A percentile compares a stretch with the other conserved stretches of the same genome.
phyloP scores from a whole-genome alignment of 192 early-diverging fungal species.

The Phycomyces nitens region DNA sequence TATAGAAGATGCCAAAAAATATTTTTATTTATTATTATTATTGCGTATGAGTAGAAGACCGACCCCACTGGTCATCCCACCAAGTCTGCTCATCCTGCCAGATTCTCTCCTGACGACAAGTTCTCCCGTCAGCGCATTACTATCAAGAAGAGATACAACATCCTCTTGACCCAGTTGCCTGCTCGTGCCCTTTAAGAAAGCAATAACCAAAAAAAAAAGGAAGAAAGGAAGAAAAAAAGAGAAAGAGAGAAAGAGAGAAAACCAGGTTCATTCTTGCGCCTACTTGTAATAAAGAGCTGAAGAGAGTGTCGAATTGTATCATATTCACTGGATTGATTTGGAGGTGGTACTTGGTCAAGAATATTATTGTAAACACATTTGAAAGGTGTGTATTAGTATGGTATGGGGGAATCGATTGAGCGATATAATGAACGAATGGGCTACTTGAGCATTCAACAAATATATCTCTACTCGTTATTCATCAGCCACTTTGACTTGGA shows the following conservation, averaged over 20 bases:
- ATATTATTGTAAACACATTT: too few species aligned
- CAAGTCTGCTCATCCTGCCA: constrained; percentile 97
- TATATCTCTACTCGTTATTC: too few species aligned
- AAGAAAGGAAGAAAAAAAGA: background rate
- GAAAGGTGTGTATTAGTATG: too few species aligned
- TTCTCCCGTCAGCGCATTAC: constrained; percentile 96
- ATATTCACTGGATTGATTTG: too few species aligned
- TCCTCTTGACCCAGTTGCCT: constrained; percentile 70
- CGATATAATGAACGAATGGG: too few species aligned
- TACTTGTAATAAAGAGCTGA: too few species aligned
- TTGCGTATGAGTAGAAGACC: constrained; percentile 63
- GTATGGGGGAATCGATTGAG: too few species aligned
- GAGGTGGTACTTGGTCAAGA: too few species aligned
- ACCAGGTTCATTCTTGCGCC: too few species aligned
- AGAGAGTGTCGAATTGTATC: too few species aligned
- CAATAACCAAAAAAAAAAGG: background rate
- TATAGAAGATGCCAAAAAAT: background rate
- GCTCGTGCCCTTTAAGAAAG: constrained; percentile 22
- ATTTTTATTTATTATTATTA: background rate
- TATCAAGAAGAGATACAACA: constrained; percentile 90
- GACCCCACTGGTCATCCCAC: constrained; percentile 76
- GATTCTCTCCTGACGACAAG: constrained; percentile 99
- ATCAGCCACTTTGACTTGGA: too few species aligned
- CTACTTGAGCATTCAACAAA: too few species aligned
- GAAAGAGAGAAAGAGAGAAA: background rate